These are phyloP conservation scores for Cladosporium sp. DNA, from an alignment of 2,329 filamentous ascomycete species.

Conservation along the genomic window DNA sequence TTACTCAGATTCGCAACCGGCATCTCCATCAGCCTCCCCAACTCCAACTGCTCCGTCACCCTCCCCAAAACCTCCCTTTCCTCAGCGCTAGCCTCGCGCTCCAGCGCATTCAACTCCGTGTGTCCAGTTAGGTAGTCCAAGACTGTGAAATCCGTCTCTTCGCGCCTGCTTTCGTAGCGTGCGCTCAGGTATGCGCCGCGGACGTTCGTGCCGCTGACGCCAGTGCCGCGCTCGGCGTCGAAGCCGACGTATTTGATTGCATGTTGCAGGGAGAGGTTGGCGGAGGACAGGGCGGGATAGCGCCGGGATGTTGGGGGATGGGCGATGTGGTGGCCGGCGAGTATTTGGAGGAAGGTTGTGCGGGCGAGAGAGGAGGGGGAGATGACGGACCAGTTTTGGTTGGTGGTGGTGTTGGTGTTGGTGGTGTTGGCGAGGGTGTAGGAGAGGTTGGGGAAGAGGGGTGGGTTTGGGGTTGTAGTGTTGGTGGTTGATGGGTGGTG, in stretches of 20 bases:
- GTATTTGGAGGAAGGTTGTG: slow-evolving; percentile 77
- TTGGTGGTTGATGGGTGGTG: slow-evolving; percentile 61
- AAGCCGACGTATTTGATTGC: slow-evolving; percentile 93
- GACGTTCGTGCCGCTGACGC: slow-evolving; percentile 56
- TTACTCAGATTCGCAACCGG: slow-evolving; percentile 91
- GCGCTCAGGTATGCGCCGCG: slow-evolving; percentile 84
- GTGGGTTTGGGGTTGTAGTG: slow-evolving; percentile 58
- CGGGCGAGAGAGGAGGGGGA: slow-evolving; percentile 77
- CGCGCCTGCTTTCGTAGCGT: slow-evolving; percentile 83
- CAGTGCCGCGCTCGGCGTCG: slow-evolving; percentile 66
- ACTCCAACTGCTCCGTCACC: slow-evolving; percentile 69
- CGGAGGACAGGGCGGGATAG: slow-evolving; percentile 71
- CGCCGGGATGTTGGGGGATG: slow-evolving; percentile 73
- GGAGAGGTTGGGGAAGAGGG: slow-evolving; percentile 70
- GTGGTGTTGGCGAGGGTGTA: slow-evolving; percentile 58
- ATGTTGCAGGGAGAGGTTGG: slow-evolving; percentile 61
- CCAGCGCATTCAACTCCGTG: slow-evolving; percentile 76
- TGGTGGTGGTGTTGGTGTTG: neutral
- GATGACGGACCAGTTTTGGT: slow-evolving; percentile 79
- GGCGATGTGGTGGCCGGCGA: slow-evolving; percentile 74
- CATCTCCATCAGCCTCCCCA: slow-evolving; percentile 71
- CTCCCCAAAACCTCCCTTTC: slow-evolving; percentile 58
- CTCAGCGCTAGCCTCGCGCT: slow-evolving; percentile 46
- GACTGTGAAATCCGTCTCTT: slow-evolving; percentile 85
- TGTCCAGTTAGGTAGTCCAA: slow-evolving; percentile 79